These are phyloP conservation scores for Podospora comata DNA, from an alignment of 495 filamentous ascomycete genomes.

Conservation along the genomic window DNA sequence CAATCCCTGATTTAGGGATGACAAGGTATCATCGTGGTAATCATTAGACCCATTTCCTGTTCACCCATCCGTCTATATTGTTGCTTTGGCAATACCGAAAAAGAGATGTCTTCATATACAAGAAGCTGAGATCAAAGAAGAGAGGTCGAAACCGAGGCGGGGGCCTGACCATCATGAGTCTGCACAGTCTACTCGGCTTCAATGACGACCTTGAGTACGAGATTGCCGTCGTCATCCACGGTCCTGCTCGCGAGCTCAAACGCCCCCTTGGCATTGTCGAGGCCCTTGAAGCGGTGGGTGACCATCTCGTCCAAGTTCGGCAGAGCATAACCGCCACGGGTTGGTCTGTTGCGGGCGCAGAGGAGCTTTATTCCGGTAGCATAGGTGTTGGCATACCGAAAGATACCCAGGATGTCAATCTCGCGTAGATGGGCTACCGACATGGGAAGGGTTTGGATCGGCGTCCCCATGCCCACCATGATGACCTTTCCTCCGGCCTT, in stretches of 20 bases:
- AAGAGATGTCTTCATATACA: constrained; percentile 11
- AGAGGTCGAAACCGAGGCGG: not conserved
- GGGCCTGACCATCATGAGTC: not conserved
- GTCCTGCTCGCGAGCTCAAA: constrained; percentile 80
- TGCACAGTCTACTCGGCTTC: constrained; percentile 40
- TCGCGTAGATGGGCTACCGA: constrained; percentile 82
- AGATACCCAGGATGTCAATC: constrained; percentile 89
- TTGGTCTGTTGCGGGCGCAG: constrained; percentile 54
- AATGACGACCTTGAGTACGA: constrained; percentile 86
- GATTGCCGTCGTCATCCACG: constrained; percentile 68
- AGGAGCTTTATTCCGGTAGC: constrained; percentile 69
- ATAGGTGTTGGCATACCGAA: constrained; percentile 87
- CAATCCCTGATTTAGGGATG: not conserved
- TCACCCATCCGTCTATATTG: constrained; percentile 3
- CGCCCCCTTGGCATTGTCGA: constrained; percentile 62
- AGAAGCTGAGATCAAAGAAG: constrained; percentile 18
- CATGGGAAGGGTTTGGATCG: constrained; percentile 80
- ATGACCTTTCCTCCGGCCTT: constrained; percentile 76
- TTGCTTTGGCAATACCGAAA: constrained; percentile 10
- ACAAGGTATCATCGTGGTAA: not conserved
- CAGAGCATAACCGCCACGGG: constrained; percentile 48
- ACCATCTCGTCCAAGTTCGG: constrained; percentile 65
- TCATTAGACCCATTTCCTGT: not conserved
- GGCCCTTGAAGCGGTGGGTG: constrained; percentile 71
- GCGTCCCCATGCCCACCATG: constrained; percentile 92